phyloP scores from a whole-genome alignment of 148 eudicot genomes.

The Arbutus unedo region DNA sequence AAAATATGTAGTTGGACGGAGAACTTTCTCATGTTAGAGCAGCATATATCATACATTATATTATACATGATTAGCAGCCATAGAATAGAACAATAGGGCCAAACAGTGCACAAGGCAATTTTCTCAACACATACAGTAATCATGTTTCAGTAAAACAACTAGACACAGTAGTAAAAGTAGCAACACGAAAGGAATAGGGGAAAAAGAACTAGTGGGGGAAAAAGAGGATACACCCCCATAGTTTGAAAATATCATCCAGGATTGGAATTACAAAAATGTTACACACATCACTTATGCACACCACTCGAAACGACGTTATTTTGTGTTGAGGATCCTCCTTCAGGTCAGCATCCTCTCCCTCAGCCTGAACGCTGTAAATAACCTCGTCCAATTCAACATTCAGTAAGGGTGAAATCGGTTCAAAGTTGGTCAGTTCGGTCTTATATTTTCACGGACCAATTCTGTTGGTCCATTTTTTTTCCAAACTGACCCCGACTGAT shows the following conservation, averaged over 20 bases:
- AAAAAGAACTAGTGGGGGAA: not conserved
- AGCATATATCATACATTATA: not conserved
- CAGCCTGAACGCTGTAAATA: no score
- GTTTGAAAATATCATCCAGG: conserved; percentile 40
- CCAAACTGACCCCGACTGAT: no score
- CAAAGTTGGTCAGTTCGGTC: no score
- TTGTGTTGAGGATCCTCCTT: no score
- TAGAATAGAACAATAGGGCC: not conserved
- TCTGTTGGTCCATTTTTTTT: no score
- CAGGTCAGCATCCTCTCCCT: no score
- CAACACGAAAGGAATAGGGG: not conserved
- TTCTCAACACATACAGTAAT: not conserved
- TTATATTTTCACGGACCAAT: no score
- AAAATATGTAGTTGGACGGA: not conserved
- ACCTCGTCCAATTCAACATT: no score
- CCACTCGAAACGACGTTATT: no score
- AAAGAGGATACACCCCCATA: conserved; percentile 81
- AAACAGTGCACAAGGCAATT: not conserved
- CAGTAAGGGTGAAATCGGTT: no score
- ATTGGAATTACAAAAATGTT: no score
- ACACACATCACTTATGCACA: no score
- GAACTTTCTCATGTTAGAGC: not conserved
- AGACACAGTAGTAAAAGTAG: not conserved
- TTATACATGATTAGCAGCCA: not conserved
- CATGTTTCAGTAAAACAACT: not conserved